These are phyloP conservation scores for Pholiota conissans DNA, from an alignment of 768 basidiomycete species.

Conservation along the genomic window DNA sequence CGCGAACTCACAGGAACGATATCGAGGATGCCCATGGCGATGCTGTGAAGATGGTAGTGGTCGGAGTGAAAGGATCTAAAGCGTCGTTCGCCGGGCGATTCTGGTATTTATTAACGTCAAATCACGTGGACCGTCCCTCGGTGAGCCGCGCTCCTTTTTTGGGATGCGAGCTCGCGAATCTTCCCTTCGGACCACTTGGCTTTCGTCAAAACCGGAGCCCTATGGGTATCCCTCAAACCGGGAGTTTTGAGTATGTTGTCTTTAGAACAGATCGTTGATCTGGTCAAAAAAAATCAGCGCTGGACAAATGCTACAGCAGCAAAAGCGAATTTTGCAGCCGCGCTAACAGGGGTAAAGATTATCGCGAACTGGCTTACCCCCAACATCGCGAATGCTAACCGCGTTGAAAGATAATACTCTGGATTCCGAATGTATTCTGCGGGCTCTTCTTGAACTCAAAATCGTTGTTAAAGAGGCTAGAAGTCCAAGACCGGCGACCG, in stretches of 20 bases:
- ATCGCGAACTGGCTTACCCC: too few species aligned
- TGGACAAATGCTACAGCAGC: neutral
- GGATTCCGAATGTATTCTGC: too few species aligned
- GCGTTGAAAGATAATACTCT: too few species aligned
- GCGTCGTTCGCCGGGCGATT: conserved; percentile 10
- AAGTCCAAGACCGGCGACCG: neutral
- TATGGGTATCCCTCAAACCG: neutral
- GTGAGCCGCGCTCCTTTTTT: conserved; percentile 12
- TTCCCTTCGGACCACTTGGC: conserved; percentile 4
- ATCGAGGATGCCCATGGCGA: conserved; percentile 76
- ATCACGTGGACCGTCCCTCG: conserved; percentile 11
- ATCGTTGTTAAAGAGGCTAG: neutral
- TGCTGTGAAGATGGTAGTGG: conserved; percentile 1
- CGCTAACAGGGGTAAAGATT: too few species aligned
- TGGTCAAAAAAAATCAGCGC: neutral
- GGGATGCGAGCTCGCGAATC: conserved; percentile 1
- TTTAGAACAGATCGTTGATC: neutral
- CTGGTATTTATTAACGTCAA: neutral
- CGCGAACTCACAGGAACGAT: conserved; percentile 75
- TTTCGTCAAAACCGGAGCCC: neutral
- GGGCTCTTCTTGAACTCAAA: too few species aligned
- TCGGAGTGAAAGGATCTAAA: conserved; percentile 3
- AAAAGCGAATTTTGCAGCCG: neutral
- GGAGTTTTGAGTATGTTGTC: neutral
- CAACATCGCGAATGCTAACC: too few species aligned